A percentile compares a stretch with the other conserved stretches of the same genome.
Conservation (phyloP, 192 early-diverging fungal genomes). For the Neocallimastix lanati region DNA sequence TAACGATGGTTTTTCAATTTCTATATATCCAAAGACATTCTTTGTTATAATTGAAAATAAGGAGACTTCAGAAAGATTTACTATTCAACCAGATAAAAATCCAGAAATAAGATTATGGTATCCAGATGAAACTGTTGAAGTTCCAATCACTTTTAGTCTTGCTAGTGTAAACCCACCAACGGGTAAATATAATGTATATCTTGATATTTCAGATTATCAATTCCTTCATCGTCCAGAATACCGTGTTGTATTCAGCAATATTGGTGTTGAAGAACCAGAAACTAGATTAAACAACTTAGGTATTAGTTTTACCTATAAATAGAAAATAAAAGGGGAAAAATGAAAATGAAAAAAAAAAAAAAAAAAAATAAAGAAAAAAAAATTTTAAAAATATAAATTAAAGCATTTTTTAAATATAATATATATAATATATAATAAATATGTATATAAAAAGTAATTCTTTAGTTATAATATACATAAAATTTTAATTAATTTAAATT, state of each 20-base stretch:
- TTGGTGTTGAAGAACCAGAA: neutral
- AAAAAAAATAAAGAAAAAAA: too few species aligned
- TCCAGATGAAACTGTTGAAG: neutral
- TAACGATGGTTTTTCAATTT: neutral
- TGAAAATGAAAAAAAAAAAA: too few species aligned
- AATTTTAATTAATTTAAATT: too few species aligned
- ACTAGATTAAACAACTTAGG: neutral
- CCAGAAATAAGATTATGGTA: neutral
- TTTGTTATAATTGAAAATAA: neutral
- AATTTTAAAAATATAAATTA: too few species aligned
- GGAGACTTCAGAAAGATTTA: neutral
- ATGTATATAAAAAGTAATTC: too few species aligned
- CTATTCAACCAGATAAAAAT: neutral
- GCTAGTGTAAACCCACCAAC: neutral
- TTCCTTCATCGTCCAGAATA: neutral
- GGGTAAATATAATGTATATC: neutral
- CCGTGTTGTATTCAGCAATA: neutral
- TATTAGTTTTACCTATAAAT: neutral
- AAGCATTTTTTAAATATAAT: too few species aligned
- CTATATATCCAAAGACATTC: neutral
- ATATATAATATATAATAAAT: too few species aligned
- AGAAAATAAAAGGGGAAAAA: too few species aligned
- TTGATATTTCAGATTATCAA: neutral
- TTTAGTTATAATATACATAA: too few species aligned
- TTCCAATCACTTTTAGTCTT: neutral